Conservation (phyloP, 1,284 basidiomycete species). For the Cryptococcus neoformans region DNA sequence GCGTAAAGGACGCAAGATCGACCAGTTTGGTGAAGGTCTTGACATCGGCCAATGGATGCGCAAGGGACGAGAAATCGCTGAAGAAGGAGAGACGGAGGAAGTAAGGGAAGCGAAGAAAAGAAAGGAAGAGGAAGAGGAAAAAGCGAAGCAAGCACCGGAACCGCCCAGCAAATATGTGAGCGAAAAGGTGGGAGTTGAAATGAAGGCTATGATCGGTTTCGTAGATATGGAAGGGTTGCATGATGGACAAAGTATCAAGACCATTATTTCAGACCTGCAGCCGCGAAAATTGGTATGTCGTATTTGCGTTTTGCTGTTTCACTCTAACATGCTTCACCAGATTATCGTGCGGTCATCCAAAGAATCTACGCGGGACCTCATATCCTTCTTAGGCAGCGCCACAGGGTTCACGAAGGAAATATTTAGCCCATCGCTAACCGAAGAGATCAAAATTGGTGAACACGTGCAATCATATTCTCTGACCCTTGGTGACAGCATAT, state of each 20-base stretch:
- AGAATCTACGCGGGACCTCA: slow-evolving; percentile 65
- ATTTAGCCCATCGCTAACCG: slow-evolving; percentile 68
- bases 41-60: slow-evolving; percentile 92
- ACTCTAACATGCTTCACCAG: slow-evolving; percentile 50
- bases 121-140: slow-evolving; percentile 71
- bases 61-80: slow-evolving; percentile 81
- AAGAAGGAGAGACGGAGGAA: slow-evolving; percentile 79
- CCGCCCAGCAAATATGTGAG: slow-evolving; percentile 88
- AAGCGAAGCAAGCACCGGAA: slow-evolving; percentile 67
- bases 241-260: slow-evolving; percentile 94
- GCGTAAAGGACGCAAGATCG: slow-evolving; percentile 81
- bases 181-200: slow-evolving; percentile 67
- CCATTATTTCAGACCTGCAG: slow-evolving; percentile 93
- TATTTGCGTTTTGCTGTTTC: slow-evolving; percentile 1
- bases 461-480: slow-evolving; percentile 94
- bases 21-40: slow-evolving; percentile 92
- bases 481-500: slow-evolving; percentile 87
- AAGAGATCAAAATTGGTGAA: slow-evolving; percentile 85
- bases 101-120: slow-evolving; percentile 67
- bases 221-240: slow-evolving; percentile 95
- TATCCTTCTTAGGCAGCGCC: slow-evolving; percentile 74
- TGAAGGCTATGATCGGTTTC: slow-evolving; percentile 81
- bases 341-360: slow-evolving; percentile 78
- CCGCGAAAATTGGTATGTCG: slow-evolving; percentile 80
- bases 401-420: slow-evolving; percentile 88